These are phyloP conservation scores for Rosa lucieae DNA, from an alignment of 306 rosid genomes.

Conservation along the genomic window DNA sequence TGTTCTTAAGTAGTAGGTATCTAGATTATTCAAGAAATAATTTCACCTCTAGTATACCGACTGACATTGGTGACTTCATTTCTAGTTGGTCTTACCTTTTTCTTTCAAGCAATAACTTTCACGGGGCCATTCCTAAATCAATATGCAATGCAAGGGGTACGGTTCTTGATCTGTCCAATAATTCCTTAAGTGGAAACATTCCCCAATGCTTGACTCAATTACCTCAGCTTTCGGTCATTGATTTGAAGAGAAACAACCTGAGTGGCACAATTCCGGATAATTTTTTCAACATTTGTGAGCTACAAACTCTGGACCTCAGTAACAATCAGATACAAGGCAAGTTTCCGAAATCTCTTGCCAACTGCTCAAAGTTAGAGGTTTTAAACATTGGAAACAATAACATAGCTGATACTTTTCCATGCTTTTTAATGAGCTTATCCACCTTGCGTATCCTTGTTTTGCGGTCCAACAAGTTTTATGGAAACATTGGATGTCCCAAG, in stretches of 20 bases:
- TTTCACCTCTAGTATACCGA: no score
- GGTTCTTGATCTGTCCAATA: conserved; percentile 27
- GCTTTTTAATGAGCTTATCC: no score
- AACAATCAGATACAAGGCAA: neutral
- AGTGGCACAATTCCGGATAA: conserved; percentile 18
- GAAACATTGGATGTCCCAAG: no score
- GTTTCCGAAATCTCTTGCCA: conserved; percentile 24
- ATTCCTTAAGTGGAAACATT: conserved; percentile 20
- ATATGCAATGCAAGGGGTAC: neutral
- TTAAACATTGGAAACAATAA: no score
- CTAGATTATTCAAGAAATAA: no score
- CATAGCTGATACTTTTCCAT: no score
- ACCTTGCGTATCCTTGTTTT: no score
- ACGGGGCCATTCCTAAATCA: no score
- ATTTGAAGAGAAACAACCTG: conserved; percentile 20
- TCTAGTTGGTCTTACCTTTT: neutral
- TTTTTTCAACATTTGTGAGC: conserved; percentile 1
- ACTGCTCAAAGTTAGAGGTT: conserved; percentile 21
- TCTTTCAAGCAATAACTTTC: no score
- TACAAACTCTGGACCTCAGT: conserved; percentile 13
- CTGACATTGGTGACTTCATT: no score
- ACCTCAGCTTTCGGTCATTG: conserved; percentile 2
- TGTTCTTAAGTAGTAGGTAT: no score
- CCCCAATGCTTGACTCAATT: neutral
- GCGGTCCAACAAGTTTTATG: no score